Conservation (phyloP, 2,329 filamentous ascomycete genomes). For the Aureobasidium sp. region DNA sequence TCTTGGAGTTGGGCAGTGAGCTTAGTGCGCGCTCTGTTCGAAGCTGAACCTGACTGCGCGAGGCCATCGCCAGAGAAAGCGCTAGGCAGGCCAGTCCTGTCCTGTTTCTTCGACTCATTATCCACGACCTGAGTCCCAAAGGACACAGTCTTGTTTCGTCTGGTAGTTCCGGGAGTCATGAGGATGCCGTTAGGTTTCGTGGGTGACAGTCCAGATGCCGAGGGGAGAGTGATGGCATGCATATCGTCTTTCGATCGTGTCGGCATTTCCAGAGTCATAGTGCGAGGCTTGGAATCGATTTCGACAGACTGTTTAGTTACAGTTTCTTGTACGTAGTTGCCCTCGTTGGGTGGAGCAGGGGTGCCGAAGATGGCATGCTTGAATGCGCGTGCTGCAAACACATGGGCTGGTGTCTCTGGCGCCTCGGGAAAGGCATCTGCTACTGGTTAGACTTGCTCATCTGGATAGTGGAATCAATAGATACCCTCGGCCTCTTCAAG, state of each 20-base stretch:
- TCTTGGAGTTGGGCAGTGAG: slow-evolving; percentile 39
- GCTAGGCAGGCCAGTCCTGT: slow-evolving; percentile 38
- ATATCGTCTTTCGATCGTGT: background rate
- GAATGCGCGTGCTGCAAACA: slow-evolving; percentile 60
- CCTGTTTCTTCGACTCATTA: slow-evolving; percentile 44
- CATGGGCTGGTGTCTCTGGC: slow-evolving; percentile 56
- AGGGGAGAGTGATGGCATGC: background rate
- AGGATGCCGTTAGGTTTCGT: slow-evolving; percentile 53
- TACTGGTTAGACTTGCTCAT: background rate
- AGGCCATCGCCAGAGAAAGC: slow-evolving; percentile 32
- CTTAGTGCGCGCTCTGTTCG: slow-evolving; percentile 23
- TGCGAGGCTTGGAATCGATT: background rate
- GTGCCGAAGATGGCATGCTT: slow-evolving; percentile 58
- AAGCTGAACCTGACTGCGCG: background rate
- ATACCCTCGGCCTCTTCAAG: slow-evolving; percentile 6
- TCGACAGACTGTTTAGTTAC: background rate
- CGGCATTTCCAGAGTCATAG: background rate
- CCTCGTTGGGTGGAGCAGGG: slow-evolving; percentile 43
- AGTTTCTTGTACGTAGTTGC: slow-evolving; percentile 12
- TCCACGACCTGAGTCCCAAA: slow-evolving; percentile 51
- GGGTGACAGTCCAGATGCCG: slow-evolving; percentile 6
- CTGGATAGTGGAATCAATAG: too few species aligned
- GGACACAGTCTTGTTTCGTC: slow-evolving; percentile 50
- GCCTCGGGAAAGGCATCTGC: slow-evolving; percentile 35
- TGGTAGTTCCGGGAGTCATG: slow-evolving; percentile 53